A percentile compares a stretch with the other conserved stretches of the same genome.
Conservation (phyloP, 257 asterid species). For the Salvia miltiorrhiza region DNA sequence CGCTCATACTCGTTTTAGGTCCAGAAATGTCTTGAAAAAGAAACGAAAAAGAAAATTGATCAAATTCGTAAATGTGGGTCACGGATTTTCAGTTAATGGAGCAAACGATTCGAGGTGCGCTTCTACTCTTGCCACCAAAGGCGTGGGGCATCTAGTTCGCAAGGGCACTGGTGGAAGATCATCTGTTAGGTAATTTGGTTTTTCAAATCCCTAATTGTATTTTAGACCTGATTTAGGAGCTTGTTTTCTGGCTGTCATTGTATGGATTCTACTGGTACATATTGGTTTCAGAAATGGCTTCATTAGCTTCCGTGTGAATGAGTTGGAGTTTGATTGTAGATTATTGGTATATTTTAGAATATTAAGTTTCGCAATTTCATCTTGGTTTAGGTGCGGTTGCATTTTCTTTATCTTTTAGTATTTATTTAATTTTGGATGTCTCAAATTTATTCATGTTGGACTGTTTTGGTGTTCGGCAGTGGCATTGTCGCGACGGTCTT, state of each 20-base stretch:
- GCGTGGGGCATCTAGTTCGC: constrained; percentile 81
- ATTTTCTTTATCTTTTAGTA: background rate
- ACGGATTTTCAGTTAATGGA: constrained; percentile 45
- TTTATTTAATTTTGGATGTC: background rate
- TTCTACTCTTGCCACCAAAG: constrained; percentile 64
- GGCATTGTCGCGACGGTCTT: constrained; percentile 94
- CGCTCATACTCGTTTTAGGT: background rate
- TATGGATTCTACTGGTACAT: background rate
- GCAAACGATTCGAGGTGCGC: constrained; percentile 42
- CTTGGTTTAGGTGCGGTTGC: background rate
- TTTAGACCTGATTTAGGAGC: background rate
- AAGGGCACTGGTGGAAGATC: constrained; percentile 99
- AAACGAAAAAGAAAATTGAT: background rate
- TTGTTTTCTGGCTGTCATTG: background rate
- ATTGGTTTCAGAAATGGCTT: background rate
- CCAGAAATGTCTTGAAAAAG: background rate
- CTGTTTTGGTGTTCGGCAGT: constrained; percentile 48
- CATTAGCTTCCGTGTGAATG: background rate
- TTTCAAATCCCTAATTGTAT: constrained; percentile 17
- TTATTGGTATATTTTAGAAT: background rate
- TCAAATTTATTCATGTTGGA: constrained; percentile 12
- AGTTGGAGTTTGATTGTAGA: background rate
- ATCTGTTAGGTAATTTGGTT: constrained; percentile 67
- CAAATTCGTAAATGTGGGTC: background rate
- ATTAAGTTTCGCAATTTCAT: background rate